Conservation (phyloP, 2,329 filamentous ascomycete species). For the Cyphellophora attinorum region DNA sequence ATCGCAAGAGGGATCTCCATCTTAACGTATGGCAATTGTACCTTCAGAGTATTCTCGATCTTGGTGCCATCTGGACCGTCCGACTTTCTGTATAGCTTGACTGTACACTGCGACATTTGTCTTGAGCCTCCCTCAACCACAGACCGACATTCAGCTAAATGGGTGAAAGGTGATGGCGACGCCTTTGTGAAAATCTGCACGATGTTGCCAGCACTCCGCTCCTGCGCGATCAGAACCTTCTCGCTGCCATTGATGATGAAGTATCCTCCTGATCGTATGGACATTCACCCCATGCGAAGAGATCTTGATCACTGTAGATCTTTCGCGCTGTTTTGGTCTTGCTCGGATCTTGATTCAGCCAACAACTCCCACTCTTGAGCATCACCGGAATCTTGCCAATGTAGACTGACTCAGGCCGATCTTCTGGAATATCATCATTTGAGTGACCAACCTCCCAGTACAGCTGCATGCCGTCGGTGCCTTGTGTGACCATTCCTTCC, state of each 20-base stretch:
- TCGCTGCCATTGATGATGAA: conserved; percentile 99
- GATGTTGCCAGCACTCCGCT: conserved; percentile 94
- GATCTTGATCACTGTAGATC: conserved; percentile 58
- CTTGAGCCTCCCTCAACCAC: conserved; percentile 93
- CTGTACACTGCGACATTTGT: conserved; percentile 81
- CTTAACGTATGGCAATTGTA: conserved; percentile 88
- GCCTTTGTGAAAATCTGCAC: conserved; percentile 99
- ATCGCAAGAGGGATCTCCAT: conserved; percentile 87
- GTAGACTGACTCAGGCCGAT: conserved; percentile 66
- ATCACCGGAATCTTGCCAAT: conserved; percentile 95
- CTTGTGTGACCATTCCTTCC: conserved; percentile 46
- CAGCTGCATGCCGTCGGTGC: conserved; percentile 26
- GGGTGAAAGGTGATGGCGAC: conserved; percentile 80
- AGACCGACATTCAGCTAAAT: conserved; percentile 91
- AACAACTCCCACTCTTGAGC: conserved; percentile 94
- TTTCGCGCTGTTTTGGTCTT: conserved; percentile 41
- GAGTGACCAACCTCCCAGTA: conserved; percentile 18
- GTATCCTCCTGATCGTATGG: conserved; percentile 98
- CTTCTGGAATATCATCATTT: conserved; percentile 43
- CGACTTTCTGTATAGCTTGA: conserved; percentile 83
- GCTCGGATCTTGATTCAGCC: conserved; percentile 53
- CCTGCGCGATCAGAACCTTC: conserved; percentile 95
- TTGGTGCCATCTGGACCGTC: conserved; percentile 48
- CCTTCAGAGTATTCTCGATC: conserved; percentile 52
- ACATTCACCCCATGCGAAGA: conserved; percentile 91